These are phyloP conservation scores for Alternaria consortialis DNA, from an alignment of 2,329 filamentous ascomycete genomes.

Conservation along the genomic window DNA sequence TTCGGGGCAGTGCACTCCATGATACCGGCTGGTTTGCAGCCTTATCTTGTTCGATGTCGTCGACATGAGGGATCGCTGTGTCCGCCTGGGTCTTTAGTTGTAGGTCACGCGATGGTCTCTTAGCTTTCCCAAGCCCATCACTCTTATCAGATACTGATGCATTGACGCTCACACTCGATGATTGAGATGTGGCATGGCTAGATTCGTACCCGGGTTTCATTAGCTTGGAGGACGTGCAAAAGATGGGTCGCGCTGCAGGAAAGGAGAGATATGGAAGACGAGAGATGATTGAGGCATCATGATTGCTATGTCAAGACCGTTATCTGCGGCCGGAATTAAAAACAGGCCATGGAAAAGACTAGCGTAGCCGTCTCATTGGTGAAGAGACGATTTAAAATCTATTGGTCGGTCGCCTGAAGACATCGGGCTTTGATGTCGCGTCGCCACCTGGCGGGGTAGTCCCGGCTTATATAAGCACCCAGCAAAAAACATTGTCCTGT, in stretches of 20 bases:
- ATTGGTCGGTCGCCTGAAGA: conserved; percentile 5
- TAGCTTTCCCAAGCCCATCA: background rate
- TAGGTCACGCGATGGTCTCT: conserved; percentile 20
- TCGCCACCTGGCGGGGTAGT: conserved; percentile 11
- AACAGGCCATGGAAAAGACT: background rate
- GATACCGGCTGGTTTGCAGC: conserved; percentile 61
- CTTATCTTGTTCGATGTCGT: conserved; percentile 36
- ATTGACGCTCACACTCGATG: background rate
- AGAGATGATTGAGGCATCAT: background rate
- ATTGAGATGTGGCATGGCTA: background rate
- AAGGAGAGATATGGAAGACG: background rate
- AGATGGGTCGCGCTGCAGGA: background rate
- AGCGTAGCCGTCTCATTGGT: conserved; percentile 1
- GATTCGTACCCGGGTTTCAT: background rate
- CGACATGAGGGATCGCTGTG: conserved; percentile 25
- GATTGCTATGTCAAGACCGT: background rate
- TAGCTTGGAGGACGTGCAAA: background rate
- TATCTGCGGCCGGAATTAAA: background rate
- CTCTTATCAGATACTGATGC: background rate
- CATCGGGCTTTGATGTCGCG: conserved; percentile 4
- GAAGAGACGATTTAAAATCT: conserved; percentile 1
- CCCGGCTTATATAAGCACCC: background rate
- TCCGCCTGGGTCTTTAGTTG: conserved; percentile 34
- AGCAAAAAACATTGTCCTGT: too few relatives aligned
- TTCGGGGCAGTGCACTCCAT: conserved; percentile 78